phyloP scores from a whole-genome alignment of 179 eudicot species.

The Heliamphora pulchella region DNA sequence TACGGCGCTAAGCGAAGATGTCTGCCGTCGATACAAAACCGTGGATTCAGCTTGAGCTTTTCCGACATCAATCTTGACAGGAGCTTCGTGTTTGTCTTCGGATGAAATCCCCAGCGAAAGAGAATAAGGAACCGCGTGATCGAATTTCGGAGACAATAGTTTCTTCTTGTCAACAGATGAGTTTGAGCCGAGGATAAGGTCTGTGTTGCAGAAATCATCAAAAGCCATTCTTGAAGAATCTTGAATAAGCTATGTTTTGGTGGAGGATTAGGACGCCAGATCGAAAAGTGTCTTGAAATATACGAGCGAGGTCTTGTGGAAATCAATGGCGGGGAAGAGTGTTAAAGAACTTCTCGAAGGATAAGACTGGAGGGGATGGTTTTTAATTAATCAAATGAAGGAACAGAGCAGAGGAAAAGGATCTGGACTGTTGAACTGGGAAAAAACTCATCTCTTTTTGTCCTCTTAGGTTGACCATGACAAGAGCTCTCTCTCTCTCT shows the following conservation, averaged over 20 bases:
- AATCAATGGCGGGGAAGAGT: not conserved
- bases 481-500: constrained; percentile 6
- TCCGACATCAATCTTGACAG: not conserved
- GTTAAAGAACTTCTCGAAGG: not conserved
- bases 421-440: constrained; percentile 19
- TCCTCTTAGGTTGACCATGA: constrained; percentile 24
- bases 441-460: constrained; percentile 17
- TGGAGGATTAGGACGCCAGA: not conserved
- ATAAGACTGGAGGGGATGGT: not conserved
- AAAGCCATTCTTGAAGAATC: constrained; percentile 12
- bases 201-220: constrained; percentile 17
- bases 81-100: too few relatives aligned
- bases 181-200: constrained; percentile 21
- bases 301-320: not conserved
- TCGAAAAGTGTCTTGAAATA: not conserved
- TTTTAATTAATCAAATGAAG: constrained; percentile 1
- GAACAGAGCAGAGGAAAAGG: constrained; percentile 7
- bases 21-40: constrained; percentile 8
- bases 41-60: too few relatives aligned
- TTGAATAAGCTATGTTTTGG: not conserved
- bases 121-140: constrained; percentile 15
- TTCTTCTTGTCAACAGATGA: not conserved
- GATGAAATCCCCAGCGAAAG: constrained; percentile 19
- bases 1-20: constrained; percentile 16
- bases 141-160: not conserved